A percentile compares a stretch with the other conserved stretches of the same genome.
Conservation (phyloP, 768 basidiomycete species). For the Hericium coralloides region DNA sequence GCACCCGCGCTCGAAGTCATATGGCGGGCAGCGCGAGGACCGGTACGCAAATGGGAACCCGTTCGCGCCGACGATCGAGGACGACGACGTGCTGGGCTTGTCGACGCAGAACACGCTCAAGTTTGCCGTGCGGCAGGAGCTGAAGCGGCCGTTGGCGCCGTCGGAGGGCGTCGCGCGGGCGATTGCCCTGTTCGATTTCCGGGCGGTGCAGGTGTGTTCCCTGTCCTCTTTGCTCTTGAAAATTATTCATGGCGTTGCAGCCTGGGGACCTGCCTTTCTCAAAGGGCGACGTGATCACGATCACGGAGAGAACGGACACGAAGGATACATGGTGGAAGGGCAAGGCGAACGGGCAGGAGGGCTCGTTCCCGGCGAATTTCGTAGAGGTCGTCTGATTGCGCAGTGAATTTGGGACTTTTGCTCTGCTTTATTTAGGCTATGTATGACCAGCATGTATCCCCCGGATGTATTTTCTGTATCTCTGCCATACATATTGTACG, state of each 20-base stretch:
- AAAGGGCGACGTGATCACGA: slow-evolving; percentile 65
- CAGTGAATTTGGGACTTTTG: no score
- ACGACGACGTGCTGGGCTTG: slow-evolving; percentile 6
- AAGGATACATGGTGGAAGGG: slow-evolving; percentile 83
- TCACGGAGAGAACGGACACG: slow-evolving; percentile 62
- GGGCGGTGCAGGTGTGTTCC: slow-evolving; percentile 54
- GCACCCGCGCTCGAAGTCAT: neutral
- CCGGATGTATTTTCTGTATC: no score
- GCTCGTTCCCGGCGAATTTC: slow-evolving; percentile 79
- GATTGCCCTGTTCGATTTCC: slow-evolving; percentile 66
- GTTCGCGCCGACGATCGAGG: slow-evolving; percentile 8
- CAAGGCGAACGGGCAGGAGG: slow-evolving; percentile 46
- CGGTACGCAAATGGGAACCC: neutral
- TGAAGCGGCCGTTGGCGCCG: slow-evolving; percentile 37
- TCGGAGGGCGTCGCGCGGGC: slow-evolving; percentile 61
- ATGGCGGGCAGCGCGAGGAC: neutral
- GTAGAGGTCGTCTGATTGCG: slow-evolving; percentile 46
- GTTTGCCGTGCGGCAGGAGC: slow-evolving; percentile 41
- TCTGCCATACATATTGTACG: no score
- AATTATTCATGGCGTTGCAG: slow-evolving; percentile 25
- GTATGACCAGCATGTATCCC: no score
- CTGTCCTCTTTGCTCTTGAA: neutral
- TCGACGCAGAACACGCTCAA: neutral
- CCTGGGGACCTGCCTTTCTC: slow-evolving; percentile 66
- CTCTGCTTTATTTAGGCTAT: no score